Conservation (phyloP, 2,329 filamentous ascomycete species). For the Ophiocordyceps camponoti-floridani region DNA sequence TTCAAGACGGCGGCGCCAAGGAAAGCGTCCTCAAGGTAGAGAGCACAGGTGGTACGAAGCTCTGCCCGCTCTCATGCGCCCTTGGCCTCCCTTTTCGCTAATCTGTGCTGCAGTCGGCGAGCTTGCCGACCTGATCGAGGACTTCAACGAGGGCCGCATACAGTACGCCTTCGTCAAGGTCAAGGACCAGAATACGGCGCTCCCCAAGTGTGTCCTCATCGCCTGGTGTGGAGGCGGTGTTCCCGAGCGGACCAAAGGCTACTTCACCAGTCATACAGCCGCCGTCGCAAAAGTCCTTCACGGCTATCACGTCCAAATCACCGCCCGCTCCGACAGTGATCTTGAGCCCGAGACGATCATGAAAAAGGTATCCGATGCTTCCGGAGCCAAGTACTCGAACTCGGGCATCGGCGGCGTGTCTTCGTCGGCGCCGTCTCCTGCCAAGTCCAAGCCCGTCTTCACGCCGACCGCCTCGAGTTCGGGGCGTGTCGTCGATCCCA, state of each 20-base stretch:
- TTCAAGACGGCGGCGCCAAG: constrained; percentile 71
- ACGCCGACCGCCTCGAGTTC: constrained; percentile 48
- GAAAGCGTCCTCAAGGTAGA: constrained; percentile 95
- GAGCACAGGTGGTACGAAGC: constrained; percentile 55
- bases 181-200: constrained; percentile 76
- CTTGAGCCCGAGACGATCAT: constrained; percentile 76
- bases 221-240: constrained; percentile 97
- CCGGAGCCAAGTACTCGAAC: constrained; percentile 81
- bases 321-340: constrained; percentile 78
- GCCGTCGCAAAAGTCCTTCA: constrained; percentile 85
- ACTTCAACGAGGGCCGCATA: constrained; percentile 90
- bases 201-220: constrained; percentile 86
- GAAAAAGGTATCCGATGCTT: constrained; percentile 86
- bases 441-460: constrained; percentile 81
- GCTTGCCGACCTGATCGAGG: constrained; percentile 73
- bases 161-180: constrained; percentile 96
- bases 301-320: constrained; percentile 95
- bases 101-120: constrained; percentile 57
- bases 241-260: constrained; percentile 94
- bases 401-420: constrained; percentile 38
- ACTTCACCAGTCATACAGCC: constrained; percentile 87
- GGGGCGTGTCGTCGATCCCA: constrained; percentile 41
- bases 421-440: constrained; percentile 42
- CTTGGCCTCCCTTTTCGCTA: neutral
- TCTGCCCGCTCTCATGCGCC: neutral